Conservation (phyloP, 768 basidiomycete species). For the Lentinula lateritia region DNA sequence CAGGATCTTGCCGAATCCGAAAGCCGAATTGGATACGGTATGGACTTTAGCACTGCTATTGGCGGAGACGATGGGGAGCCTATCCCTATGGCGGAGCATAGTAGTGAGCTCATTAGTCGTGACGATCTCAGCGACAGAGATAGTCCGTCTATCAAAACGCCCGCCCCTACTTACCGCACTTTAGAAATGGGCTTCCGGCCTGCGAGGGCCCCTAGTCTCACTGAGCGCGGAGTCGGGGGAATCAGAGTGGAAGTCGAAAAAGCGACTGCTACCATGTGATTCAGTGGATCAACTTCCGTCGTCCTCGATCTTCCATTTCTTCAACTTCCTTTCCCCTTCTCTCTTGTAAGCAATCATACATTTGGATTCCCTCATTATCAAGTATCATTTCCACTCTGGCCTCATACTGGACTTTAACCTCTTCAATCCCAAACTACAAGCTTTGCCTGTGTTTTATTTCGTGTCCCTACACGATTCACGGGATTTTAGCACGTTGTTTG, state of each 20-base stretch:
- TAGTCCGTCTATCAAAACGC: constrained; percentile 24
- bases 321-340: background rate
- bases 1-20: constrained; percentile 54
- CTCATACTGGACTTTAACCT: background rate
- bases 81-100: constrained; percentile 28
- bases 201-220: constrained; percentile 22
- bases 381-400: background rate
- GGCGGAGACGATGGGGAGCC: constrained; percentile 50
- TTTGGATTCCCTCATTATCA: background rate
- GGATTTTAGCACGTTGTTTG: background rate
- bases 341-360: background rate
- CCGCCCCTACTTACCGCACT: constrained; percentile 50
- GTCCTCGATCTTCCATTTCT: background rate
- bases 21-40: constrained; percentile 47
- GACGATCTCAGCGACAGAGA: constrained; percentile 6
- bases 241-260: constrained; percentile 63
- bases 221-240: constrained; percentile 30
- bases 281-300: background rate
- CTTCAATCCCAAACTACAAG: background rate
- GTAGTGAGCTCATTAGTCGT: background rate
- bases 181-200: constrained; percentile 44
- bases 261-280: constrained; percentile 44
- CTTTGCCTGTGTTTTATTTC: background rate
- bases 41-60: constrained; percentile 47
- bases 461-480: background rate